Conservation (phyloP, 2,329 filamentous ascomycete species). For the Aspergillus fischeri region DNA sequence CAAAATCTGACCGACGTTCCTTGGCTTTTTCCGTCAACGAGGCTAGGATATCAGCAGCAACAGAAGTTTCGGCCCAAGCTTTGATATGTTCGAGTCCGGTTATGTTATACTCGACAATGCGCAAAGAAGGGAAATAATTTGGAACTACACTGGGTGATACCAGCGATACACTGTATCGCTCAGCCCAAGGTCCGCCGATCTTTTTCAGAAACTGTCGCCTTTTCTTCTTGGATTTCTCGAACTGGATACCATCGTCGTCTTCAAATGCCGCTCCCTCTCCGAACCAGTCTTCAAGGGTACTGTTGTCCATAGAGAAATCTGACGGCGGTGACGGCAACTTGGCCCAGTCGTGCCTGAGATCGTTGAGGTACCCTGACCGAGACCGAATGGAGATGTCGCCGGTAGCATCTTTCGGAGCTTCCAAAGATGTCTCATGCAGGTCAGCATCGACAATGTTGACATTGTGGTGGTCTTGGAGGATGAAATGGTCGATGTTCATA, state of each 20-base stretch:
- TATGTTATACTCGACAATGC: conserved; percentile 94
- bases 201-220: conserved; percentile 56
- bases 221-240: conserved; percentile 39
- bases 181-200: conserved; percentile 75
- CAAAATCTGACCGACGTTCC: not conserved
- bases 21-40: conserved; percentile 6
- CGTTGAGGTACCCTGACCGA: conserved; percentile 74
- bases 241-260: conserved; percentile 21
- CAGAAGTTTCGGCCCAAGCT: conserved; percentile 25
- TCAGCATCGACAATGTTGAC: conserved; percentile 56
- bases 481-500: conserved; percentile 98
- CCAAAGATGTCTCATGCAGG: conserved; percentile 14
- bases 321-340: conserved; percentile 59
- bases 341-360: conserved; percentile 74
- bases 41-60: not conserved
- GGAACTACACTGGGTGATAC: conserved; percentile 86
- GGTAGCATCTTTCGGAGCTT: conserved; percentile 17
- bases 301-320: conserved; percentile 13
- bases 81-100: conserved; percentile 62
- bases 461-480: conserved; percentile 79
- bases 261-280: conserved; percentile 5
- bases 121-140: conserved; percentile 83
- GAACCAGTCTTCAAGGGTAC: conserved; percentile 6
- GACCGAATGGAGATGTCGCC: conserved; percentile 60
- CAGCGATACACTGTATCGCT: conserved; percentile 77